These are phyloP conservation scores for Stropharia rugosoannulata DNA, from an alignment of 768 basidiomycete genomes.

Conservation along the genomic window DNA sequence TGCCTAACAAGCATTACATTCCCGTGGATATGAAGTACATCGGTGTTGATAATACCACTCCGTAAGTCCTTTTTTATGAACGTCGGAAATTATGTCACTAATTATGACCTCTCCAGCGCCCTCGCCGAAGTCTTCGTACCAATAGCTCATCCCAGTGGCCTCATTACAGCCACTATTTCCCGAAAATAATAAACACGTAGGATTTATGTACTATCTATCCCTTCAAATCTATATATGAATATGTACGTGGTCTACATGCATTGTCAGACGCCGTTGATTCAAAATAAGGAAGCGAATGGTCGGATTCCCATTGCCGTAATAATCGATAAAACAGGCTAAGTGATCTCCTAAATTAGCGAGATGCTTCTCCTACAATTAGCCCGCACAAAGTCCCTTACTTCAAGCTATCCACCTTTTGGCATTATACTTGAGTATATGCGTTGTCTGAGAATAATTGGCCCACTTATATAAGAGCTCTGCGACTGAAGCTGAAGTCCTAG, in stretches of 20 bases:
- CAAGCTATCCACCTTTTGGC: too few relatives aligned
- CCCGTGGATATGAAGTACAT: constrained; percentile 81
- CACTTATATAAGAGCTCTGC: too few relatives aligned
- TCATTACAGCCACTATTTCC: constrained; percentile 7
- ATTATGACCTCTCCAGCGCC: neutral
- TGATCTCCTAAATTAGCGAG: too few relatives aligned
- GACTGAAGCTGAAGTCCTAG: too few relatives aligned
- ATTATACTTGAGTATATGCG: too few relatives aligned
- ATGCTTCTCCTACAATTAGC: too few relatives aligned
- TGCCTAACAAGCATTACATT: constrained; percentile 96
- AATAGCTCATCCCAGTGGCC: constrained; percentile 6
- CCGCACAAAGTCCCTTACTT: too few relatives aligned
- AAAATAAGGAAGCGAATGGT: neutral
- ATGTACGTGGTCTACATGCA: too few relatives aligned
- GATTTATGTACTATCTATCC: neutral
- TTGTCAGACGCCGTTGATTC: too few relatives aligned
- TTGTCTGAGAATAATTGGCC: too few relatives aligned
- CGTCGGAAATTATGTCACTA: neutral
- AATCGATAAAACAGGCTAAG: too few relatives aligned
- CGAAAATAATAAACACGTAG: neutral
- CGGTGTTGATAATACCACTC: constrained; percentile 66
- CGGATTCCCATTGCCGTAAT: too few relatives aligned
- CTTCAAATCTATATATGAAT: neutral
- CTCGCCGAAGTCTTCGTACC: constrained; percentile 6
- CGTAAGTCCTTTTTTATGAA: constrained; percentile 36